phyloP scores from a whole-genome alignment of 306 rosid genomes.

The Vigna hirtella region DNA sequence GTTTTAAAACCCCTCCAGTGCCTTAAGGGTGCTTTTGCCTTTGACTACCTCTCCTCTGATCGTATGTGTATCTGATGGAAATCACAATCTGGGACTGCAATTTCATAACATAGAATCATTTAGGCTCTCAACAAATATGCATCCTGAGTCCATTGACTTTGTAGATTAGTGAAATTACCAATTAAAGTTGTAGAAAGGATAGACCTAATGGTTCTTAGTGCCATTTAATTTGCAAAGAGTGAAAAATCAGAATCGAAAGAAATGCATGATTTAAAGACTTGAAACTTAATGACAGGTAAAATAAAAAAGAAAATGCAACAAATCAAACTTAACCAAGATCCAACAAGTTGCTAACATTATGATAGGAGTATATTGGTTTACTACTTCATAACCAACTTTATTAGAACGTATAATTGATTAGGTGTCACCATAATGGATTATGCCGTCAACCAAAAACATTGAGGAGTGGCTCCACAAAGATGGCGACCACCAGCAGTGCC shows the following conservation, averaged over 20 bases:
- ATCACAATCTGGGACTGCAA: too few species aligned
- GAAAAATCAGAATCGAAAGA: constrained; percentile 3
- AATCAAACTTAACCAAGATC: constrained; percentile 21
- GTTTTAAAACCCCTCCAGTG: background rate
- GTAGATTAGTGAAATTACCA: constrained; percentile 14
- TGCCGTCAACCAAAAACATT: background rate
- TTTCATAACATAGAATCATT: background rate
- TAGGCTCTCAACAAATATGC: background rate
- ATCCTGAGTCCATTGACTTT: constrained; percentile 16
- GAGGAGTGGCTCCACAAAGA: background rate
- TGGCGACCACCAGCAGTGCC: background rate
- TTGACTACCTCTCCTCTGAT: too few species aligned
- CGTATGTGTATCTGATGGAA: too few species aligned
- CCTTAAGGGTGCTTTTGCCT: background rate
- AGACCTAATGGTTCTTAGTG: background rate
- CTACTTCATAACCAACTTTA: background rate
- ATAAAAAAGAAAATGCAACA: background rate
- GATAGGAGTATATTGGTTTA: background rate
- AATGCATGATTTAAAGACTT: constrained; percentile 17
- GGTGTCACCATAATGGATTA: too few species aligned
- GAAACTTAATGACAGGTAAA: constrained; percentile 12
- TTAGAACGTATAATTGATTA: too few species aligned
- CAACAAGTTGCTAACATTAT: constrained; percentile 8
- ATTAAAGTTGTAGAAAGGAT: constrained; percentile 23
- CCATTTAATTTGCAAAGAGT: background rate